Base-by-base conservation (phyloP, 331 rosid genomes). In the Rosa hybrid region DNA sequence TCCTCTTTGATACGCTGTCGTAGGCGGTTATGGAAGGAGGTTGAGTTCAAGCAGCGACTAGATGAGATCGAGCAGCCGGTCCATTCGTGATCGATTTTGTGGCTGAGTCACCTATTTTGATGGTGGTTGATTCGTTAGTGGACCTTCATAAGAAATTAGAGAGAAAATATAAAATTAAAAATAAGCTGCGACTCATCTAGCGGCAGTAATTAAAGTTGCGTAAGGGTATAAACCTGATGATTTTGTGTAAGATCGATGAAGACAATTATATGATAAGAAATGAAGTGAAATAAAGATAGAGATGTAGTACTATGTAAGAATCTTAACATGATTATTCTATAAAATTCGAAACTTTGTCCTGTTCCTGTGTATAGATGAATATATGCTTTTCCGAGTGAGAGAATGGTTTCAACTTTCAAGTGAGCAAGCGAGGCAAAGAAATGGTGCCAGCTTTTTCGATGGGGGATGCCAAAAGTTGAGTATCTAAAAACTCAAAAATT, bases 401-500 rank as follows among this genome's bases (percentile, higher is more conserved):
- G 83, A 81, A 68, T 72, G 83, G 65, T 34, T 76, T 73, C 82
- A 48, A 83, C 46, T 48, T 72, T 73, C 80, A 42, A 83, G 72
- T 9, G 49, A 64, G 67, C 76, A 63, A 71, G 72, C 60, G 72
- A 60, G 78, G 68, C 39, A 27, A 62, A 60, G 6, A 25, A 60
- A 74, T 46, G 83, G 85, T 84, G 86, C 68, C 86, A 83, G 86
- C 84, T 81, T 85, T 86, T 81, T 82, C 71, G 79, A 10, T 16
- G 81, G 81, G 84, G 84, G 87, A 27, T 86, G 87, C 87, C 83
- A 76, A 91, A 88, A 85, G 84, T 82, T 74, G 78, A 20, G 39
- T 72, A 76, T 86, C 91, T 83, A 8, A 57, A 57, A 18, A 18
- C 65, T 59, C 71, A 90, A 87, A 87, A 84, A 79, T 84, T 4